Evolutionary conservation across 768 basidiomycete genomes (phyloP), one percentile per base, ranked within the genome.

Genomic region (Boletus patriciae): DNA sequence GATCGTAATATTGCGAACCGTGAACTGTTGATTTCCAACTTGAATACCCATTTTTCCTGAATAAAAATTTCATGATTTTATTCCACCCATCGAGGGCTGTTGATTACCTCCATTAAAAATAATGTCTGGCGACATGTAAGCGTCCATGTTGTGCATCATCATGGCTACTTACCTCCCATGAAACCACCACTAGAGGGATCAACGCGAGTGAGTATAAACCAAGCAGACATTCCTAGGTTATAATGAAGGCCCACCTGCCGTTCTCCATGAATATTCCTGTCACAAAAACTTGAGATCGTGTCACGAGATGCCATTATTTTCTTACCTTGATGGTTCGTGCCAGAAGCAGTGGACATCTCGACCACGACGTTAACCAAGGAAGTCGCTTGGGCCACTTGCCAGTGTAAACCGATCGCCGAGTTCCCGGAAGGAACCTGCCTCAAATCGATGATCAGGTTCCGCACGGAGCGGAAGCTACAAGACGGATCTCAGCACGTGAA

Each of bases 21-120:
- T 86, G 61, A 87, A 87, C 78, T 92, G 90, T 71, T 92, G 89
- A 57, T 86, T 91, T 54, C 89, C 90, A 41, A 86, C 84, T 76
- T 81, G 81, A 44, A 91, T 84, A 16, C 86, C 90, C 45, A 75
- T 83, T 45, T 59, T 68, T 68, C 80, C 66, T 67, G n/a, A n/a
- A 53, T n/a, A n/a, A 8, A 49, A 21, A 27, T 0, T 12, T 52
- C 27, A 21, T 10, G 15, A 27, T 13, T 27, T 9, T 12, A 10
- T 29, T 16, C 43, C 23, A n/a, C 29, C 25, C 6, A 2, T 5
- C 1, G 3, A 55, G 8, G 18, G 27, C 12, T 1, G 4, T 34
- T 16, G 33, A 29, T 48, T 48, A 66, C 66, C 79, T 65, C 79
- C 79, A 48, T 78, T 78, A 55, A 80, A 77, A 12, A 78, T 57